Conservation (phyloP, 331 rosid species). For the Prunus yedoensis region DNA sequence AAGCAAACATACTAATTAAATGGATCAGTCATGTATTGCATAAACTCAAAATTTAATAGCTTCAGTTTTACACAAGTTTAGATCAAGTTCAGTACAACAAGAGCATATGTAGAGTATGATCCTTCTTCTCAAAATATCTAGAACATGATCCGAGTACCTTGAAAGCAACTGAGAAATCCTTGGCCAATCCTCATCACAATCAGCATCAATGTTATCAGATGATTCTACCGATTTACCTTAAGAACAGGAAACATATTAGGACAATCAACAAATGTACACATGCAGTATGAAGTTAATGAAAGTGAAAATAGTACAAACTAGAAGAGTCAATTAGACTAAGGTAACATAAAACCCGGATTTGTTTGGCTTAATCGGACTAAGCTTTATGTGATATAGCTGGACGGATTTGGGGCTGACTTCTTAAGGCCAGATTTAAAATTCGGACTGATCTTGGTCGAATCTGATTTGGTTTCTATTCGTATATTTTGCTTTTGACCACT, state of each 20-base stretch:
- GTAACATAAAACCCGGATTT: not conserved
- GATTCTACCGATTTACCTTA: conserved; percentile 46
- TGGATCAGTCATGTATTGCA: no score
- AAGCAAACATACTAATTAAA: not conserved
- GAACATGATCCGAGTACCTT: conserved; percentile 46
- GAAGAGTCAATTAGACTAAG: not conserved
- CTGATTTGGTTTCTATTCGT: no score
- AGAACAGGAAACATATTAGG: conserved; percentile 23
- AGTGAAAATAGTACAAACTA: not conserved
- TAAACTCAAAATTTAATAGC: no score
- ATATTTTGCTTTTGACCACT: no score
- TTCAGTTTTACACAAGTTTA: not conserved
- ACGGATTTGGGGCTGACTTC: no score
- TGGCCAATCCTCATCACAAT: conserved; percentile 67
- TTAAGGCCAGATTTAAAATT: no score
- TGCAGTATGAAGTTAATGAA: not conserved
- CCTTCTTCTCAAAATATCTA: not conserved
- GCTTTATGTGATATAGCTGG: not conserved
- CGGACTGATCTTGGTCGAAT: no score
- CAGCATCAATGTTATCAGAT: conserved; percentile 37
- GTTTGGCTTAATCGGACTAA: not conserved
- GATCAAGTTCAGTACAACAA: conserved; percentile 12
- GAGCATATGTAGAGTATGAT: not conserved
- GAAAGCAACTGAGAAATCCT: conserved; percentile 48
- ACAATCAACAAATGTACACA: conserved; percentile 7